These are phyloP conservation scores for Metarhizium anisopliae DNA, from an alignment of 2,329 filamentous ascomycete species.

Conservation along the genomic window DNA sequence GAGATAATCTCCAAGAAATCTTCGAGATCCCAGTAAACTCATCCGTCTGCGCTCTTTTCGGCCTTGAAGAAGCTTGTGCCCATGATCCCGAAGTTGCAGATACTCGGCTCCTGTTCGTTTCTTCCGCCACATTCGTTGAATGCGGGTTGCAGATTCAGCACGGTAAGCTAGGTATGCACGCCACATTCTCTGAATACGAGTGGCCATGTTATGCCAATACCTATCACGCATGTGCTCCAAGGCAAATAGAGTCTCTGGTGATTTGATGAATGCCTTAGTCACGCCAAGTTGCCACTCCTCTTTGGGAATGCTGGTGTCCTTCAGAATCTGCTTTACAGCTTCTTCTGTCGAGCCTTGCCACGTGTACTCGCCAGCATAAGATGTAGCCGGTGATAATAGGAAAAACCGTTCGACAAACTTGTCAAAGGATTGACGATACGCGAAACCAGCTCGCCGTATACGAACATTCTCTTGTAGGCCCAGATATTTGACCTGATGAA, in stretches of 20 bases:
- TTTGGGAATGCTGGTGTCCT: slow-evolving; percentile 88
- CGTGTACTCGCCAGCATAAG: slow-evolving; percentile 94
- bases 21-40: slow-evolving; percentile 81
- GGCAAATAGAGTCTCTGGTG: slow-evolving; percentile 92
- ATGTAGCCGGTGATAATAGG: slow-evolving; percentile 84
- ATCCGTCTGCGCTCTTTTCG: slow-evolving; percentile 87
- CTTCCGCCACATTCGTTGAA: slow-evolving; percentile 92
- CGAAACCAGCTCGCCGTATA: slow-evolving; percentile 91
- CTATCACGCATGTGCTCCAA: slow-evolving; percentile 95
- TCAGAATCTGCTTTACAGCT: slow-evolving; percentile 85
- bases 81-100: slow-evolving; percentile 78
- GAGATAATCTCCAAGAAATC: slow-evolving; percentile 92
- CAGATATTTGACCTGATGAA: slow-evolving; percentile 98
- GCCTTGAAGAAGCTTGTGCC: slow-evolving; percentile 70
- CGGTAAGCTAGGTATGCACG: slow-evolving; percentile 90
- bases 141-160: slow-evolving; percentile 83
- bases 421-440: slow-evolving; percentile 93
- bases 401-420: slow-evolving; percentile 98
- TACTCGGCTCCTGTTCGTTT: slow-evolving; percentile 87
- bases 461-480: slow-evolving; percentile 99
- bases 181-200: slow-evolving; percentile 94
- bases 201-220: slow-evolving; percentile 99
- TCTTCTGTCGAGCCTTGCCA: slow-evolving; percentile 85
- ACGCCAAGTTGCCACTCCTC: slow-evolving; percentile 98
- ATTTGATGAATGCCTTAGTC: slow-evolving; percentile 96